A percentile compares a stretch with the other conserved stretches of the same genome.
These are phyloP conservation scores for Sugiyamaella mastotermitis DNA, from an alignment of 805 yeast genomes.

Conservation along the genomic window DNA sequence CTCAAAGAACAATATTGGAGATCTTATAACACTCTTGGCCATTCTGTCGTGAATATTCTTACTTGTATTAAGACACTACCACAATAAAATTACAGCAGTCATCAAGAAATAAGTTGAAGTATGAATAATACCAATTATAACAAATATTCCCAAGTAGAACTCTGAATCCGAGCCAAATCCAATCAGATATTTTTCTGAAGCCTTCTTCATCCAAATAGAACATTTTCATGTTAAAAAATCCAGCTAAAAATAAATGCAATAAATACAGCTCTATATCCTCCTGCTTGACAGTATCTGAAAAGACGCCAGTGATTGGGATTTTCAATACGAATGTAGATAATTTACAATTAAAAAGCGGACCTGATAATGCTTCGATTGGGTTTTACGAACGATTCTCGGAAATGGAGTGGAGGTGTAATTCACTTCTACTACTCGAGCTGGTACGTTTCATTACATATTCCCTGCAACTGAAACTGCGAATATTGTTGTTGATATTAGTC, in stretches of 20 bases:
- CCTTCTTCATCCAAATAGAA: conserved; percentile 80
- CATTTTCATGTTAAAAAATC: conserved; percentile 59
- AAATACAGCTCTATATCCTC: conserved; percentile 41
- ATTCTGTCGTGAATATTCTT: conserved; percentile 49
- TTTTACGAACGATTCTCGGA: conserved; percentile 2
- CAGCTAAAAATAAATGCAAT: conserved; percentile 41
- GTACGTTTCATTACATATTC: conserved; percentile 1
- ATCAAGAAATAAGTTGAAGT: conserved; percentile 43
- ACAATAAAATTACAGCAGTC: conserved; percentile 50
- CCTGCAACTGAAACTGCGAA: conserved; percentile 4
- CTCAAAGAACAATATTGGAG: conserved; percentile 91
- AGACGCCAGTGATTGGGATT: conserved; percentile 6
- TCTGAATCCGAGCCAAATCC: conserved; percentile 53
- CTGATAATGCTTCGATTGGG: conserved; percentile 6
- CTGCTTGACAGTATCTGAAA: conserved; percentile 74
- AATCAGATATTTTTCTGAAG: conserved; percentile 57
- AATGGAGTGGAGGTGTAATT: conserved; percentile 9
- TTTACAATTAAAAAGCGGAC: conserved; percentile 1
- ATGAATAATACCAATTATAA: conserved; percentile 46
- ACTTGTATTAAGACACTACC: conserved; percentile 29
- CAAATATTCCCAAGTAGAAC: conserved; percentile 59
- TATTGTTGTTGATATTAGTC: conserved; percentile 3
- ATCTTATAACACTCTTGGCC: conserved; percentile 66
- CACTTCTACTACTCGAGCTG: conserved; percentile 5
- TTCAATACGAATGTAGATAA: conserved; percentile 6